These are phyloP conservation scores for Xanthoconium purpureum DNA, from an alignment of 768 basidiomycete genomes.

Conservation along the genomic window DNA sequence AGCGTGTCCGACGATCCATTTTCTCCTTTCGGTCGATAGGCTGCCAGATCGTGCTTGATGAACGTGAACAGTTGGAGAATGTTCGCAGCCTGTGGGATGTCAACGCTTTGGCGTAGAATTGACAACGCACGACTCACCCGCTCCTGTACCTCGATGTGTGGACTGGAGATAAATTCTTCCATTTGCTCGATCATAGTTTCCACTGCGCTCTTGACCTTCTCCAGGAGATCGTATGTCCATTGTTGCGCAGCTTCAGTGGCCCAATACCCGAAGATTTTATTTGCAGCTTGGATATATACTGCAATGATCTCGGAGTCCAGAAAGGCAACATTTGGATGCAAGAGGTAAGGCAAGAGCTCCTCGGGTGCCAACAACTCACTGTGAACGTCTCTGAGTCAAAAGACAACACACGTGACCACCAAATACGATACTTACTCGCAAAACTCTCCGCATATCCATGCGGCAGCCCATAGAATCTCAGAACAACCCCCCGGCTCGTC, in stretches of 20 bases:
- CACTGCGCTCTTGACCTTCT: slow-evolving; percentile 62
- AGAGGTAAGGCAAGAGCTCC: slow-evolving; percentile 65
- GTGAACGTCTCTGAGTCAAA: slow-evolving; percentile 10
- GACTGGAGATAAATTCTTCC: slow-evolving; percentile 52
- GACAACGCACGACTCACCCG: slow-evolving; percentile 51
- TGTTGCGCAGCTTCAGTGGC: slow-evolving; percentile 66
- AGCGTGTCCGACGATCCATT: slow-evolving; percentile 37
- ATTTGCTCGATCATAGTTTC: slow-evolving; percentile 60
- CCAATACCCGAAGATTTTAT: slow-evolving; percentile 89
- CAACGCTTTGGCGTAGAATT: not conserved
- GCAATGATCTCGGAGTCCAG: slow-evolving; percentile 66
- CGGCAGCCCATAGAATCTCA: slow-evolving; percentile 89
- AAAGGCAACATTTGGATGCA: slow-evolving; percentile 55
- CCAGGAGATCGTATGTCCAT: slow-evolving; percentile 74
- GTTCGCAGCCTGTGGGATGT: slow-evolving; percentile 67
- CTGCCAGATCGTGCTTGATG: slow-evolving; percentile 67
- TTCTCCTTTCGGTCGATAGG: slow-evolving; percentile 44
- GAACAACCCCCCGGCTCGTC: slow-evolving; percentile 71
- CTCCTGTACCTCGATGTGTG: slow-evolving; percentile 89
- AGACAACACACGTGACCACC: not conserved
- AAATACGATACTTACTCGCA: slow-evolving; percentile 58
- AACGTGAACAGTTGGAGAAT: slow-evolving; percentile 71
- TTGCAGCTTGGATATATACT: slow-evolving; percentile 77
- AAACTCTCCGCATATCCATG: slow-evolving; percentile 96
- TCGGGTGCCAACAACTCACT: slow-evolving; percentile 81